Percentiles rank a stretch among this genome's conserved stretches.
These are phyloP conservation scores for Panaeolus cyanescens DNA, from an alignment of 768 basidiomycete genomes.

Conservation along the genomic window DNA sequence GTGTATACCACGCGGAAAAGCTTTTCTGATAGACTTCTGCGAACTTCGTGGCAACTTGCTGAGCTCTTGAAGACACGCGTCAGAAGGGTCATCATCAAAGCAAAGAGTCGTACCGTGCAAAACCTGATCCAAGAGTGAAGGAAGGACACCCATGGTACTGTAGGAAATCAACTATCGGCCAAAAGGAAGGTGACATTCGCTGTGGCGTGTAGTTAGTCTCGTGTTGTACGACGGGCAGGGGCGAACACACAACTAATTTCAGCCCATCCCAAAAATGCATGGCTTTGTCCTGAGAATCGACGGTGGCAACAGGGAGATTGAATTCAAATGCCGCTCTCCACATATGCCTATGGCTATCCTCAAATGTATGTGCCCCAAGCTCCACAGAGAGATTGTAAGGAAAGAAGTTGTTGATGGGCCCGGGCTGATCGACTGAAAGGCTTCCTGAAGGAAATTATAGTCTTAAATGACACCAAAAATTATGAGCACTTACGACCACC, in stretches of 20 bases:
- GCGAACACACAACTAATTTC: conserved; percentile 53
- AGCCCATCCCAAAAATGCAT: conserved; percentile 86
- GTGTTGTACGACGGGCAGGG: conserved; percentile 37
- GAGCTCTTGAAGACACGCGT: too few species aligned
- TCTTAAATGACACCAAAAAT: conserved; percentile 5
- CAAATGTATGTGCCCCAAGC: conserved; percentile 88
- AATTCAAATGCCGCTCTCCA: conserved; percentile 82
- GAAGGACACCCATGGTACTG: too few species aligned
- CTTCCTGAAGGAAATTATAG: conserved; percentile 52
- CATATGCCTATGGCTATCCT: conserved; percentile 65
- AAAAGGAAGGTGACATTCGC: conserved; percentile 24
- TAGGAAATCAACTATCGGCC: conserved; percentile 68
- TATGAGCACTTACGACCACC: conserved; percentile 74
- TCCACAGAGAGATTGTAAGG: conserved; percentile 70
- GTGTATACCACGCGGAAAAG: too few species aligned
- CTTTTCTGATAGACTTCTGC: too few species aligned
- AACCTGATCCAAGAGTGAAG: too few species aligned
- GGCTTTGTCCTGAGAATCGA: conserved; percentile 47
- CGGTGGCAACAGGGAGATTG: conserved; percentile 59
- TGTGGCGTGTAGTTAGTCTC: neutral
- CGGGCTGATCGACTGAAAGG: conserved; percentile 73
- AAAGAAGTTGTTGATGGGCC: conserved; percentile 47
- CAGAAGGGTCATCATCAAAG: too few species aligned
- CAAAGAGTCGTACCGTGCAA: too few species aligned
- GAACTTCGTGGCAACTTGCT: too few species aligned